These are phyloP conservation scores for Leptoxyphium fumago DNA, from an alignment of 2,329 filamentous ascomycete species.

Conservation along the genomic window DNA sequence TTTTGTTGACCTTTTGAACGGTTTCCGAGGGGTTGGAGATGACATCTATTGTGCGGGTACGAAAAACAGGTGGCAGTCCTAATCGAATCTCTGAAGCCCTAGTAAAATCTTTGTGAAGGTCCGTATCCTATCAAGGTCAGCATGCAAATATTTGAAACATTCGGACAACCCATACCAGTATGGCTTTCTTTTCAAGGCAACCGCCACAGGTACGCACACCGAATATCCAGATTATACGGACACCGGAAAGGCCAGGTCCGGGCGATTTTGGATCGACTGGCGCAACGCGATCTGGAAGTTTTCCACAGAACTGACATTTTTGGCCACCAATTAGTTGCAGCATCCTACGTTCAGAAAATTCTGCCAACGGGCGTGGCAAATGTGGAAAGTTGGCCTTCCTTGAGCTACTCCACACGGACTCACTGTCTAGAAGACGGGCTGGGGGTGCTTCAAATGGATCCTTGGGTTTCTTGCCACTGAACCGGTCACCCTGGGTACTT, in stretches of 20 bases:
- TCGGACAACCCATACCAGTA: conserved; percentile 43
- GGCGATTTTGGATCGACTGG: conserved; percentile 36
- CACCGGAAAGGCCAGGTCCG: conserved; percentile 46
- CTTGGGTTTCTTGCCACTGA: conserved; percentile 1
- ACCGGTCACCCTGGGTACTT: conserved; percentile 4
- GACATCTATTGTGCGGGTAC: conserved; percentile 47
- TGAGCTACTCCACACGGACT: conserved; percentile 56
- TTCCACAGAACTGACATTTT: conserved; percentile 54
- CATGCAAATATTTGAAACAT: conserved; percentile 6
- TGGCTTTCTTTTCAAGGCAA: conserved; percentile 46
- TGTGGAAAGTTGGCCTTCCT: conserved; percentile 49
- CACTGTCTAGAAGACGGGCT: conserved; percentile 35
- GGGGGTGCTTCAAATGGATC: background rate
- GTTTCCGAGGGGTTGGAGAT: conserved; percentile 30
- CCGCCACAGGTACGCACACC: conserved; percentile 48
- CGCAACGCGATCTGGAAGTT: conserved; percentile 16
- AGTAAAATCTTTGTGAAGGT: conserved; percentile 34
- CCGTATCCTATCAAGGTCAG: conserved; percentile 43
- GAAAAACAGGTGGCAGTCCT: conserved; percentile 54
- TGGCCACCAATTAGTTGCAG: conserved; percentile 52
- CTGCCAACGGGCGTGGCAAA: conserved; percentile 53
- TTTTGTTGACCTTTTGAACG: conserved; percentile 44
- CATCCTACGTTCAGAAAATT: conserved; percentile 58
- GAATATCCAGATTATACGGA: conserved; percentile 59
- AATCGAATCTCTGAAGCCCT: conserved; percentile 26